Conservation (phyloP, 345 rosid species). For the Tarenaya hassleriana region DNA sequence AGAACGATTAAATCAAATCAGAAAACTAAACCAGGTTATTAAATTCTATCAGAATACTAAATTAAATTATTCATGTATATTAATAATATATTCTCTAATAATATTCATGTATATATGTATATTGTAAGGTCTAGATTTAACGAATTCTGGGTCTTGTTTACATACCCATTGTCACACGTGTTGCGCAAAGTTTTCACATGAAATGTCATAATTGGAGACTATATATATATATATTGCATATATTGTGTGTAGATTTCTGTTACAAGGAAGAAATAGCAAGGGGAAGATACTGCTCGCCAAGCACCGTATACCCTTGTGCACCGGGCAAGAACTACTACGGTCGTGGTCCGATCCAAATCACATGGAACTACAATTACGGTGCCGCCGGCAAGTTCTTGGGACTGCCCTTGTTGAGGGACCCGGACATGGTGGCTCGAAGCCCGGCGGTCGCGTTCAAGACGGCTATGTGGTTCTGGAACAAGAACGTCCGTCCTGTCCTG, state of each 20-base stretch:
- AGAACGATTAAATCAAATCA: too few species aligned
- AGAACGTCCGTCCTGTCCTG: slow-evolving; percentile 24
- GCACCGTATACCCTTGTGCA: slow-evolving; percentile 23
- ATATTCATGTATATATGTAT: neutral
- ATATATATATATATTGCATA: neutral
- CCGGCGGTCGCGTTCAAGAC: slow-evolving; percentile 40
- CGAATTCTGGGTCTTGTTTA: too few species aligned
- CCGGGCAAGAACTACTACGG: slow-evolving; percentile 43
- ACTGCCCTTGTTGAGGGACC: slow-evolving; percentile 38
- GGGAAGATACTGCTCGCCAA: slow-evolving; percentile 25
- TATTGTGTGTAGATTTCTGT: slow-evolving; percentile 31
- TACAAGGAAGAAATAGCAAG: slow-evolving; percentile 33
- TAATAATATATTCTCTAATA: too few species aligned
- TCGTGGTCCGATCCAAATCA: slow-evolving; percentile 52
- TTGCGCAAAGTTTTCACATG: neutral
- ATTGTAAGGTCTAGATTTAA: neutral
- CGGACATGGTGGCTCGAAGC: slow-evolving; percentile 41
- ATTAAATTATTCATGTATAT: too few species aligned
- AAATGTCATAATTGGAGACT: neutral
- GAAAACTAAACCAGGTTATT: too few species aligned
- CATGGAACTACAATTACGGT: slow-evolving; percentile 64
- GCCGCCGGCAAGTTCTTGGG: slow-evolving; percentile 35
- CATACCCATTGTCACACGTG: neutral
- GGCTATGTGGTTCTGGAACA: slow-evolving; percentile 48
- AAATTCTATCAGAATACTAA: too few species aligned